These are phyloP conservation scores for Ustilaginoidea virens DNA, from an alignment of 2,329 filamentous ascomycete species.

Conservation along the genomic window DNA sequence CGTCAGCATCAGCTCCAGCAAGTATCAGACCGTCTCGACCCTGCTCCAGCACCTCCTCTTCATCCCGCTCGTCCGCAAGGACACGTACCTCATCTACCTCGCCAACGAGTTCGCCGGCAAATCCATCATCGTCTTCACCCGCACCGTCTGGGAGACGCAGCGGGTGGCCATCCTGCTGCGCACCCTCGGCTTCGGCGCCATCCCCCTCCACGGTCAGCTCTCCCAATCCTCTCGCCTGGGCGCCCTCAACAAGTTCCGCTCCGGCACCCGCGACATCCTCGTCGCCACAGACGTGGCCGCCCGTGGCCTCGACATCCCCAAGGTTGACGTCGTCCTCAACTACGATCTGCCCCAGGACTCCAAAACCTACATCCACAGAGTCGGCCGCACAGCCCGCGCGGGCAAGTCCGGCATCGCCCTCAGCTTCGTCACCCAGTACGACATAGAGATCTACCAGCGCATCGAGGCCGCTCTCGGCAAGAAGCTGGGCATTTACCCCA, in stretches of 20 bases:
- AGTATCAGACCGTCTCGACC: slow-evolving; percentile 84
- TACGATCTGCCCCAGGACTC: slow-evolving; percentile 70
- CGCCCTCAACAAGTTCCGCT: slow-evolving; percentile 79
- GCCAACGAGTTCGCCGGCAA: slow-evolving; percentile 80
- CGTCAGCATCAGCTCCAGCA: slow-evolving; percentile 66
- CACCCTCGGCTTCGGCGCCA: slow-evolving; percentile 73
- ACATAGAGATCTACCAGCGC: slow-evolving; percentile 62
- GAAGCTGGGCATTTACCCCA: slow-evolving; percentile 53
- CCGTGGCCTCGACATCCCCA: slow-evolving; percentile 81
- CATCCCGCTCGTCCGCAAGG: slow-evolving; percentile 75
- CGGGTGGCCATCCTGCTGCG: slow-evolving; percentile 71
- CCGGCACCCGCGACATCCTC: slow-evolving; percentile 67
- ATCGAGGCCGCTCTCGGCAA: slow-evolving; percentile 74
- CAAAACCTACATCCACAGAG: slow-evolving; percentile 83
- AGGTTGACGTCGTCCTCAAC: slow-evolving; percentile 79
- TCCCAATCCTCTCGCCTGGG: slow-evolving; percentile 77
- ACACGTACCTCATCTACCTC: slow-evolving; percentile 75
- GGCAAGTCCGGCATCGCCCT: slow-evolving; percentile 74
- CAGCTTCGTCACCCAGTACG: slow-evolving; percentile 74
- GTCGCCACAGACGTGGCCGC: slow-evolving; percentile 91
- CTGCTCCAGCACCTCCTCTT: slow-evolving; percentile 78
- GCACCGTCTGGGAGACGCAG: slow-evolving; percentile 85
- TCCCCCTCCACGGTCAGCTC: slow-evolving; percentile 85
- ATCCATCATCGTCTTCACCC: slow-evolving; percentile 75
- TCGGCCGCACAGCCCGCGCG: slow-evolving; percentile 75